phyloP scores from a whole-genome alignment of 1,139 yeast species.

The Suhomyces anneliseae region DNA sequence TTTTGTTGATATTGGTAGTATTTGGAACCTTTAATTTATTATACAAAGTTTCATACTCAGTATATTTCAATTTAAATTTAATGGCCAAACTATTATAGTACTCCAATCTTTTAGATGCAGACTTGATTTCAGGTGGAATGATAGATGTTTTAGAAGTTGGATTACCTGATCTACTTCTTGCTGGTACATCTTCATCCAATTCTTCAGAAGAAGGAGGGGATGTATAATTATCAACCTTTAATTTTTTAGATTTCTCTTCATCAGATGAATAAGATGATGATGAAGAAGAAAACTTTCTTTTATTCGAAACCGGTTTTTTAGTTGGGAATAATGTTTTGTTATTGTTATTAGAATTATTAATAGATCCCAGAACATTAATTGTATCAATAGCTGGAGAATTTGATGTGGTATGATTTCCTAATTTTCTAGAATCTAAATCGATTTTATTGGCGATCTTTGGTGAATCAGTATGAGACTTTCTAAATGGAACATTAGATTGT shows the following conservation, averaged over 20 bases:
- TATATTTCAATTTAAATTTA: conserved; percentile 39
- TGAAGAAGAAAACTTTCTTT: conserved; percentile 18
- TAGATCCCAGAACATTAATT: not conserved
- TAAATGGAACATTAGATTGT: conserved; percentile 13
- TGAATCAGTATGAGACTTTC: conserved; percentile 22
- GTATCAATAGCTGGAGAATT: conserved; percentile 12
- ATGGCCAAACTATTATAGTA: conserved; percentile 31
- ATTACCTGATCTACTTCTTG: conserved; percentile 8
- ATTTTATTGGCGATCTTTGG: conserved; percentile 15
- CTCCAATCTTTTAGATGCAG: conserved; percentile 21
- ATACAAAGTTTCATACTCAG: conserved; percentile 40
- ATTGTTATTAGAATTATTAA: not conserved
- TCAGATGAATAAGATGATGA: conserved; percentile 23
- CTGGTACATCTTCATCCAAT: conserved; percentile 8
- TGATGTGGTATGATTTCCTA: conserved; percentile 7
- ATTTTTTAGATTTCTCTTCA: conserved; percentile 17
- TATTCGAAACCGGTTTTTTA: conserved; percentile 5
- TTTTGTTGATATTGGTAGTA: conserved; percentile 8
- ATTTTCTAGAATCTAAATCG: conserved; percentile 3
- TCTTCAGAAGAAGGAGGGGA: conserved; percentile 22
- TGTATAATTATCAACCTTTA: conserved; percentile 16
- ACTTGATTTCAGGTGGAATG: conserved; percentile 10
- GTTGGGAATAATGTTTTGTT: conserved; percentile 6
- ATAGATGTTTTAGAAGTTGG: conserved; percentile 10
- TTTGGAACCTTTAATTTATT: conserved; percentile 13